Evolutionary conservation across 2,329 filamentous ascomycete genomes (phyloP).

Genomic region (Penicillium psychrosexuale): DNA sequence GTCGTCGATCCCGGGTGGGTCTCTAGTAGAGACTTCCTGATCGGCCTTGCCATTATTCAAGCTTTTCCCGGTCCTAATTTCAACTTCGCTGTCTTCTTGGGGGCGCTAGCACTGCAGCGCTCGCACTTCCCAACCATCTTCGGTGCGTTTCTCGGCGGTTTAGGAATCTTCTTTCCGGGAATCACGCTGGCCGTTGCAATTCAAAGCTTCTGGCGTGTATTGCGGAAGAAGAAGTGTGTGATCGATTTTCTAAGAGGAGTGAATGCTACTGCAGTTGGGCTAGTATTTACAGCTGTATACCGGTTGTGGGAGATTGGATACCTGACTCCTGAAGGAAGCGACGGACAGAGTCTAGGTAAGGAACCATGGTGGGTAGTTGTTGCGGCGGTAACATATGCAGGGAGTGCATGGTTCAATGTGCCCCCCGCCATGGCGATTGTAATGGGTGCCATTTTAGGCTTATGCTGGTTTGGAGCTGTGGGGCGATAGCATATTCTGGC

Average conservation of each 20-base stretch:
- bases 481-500: conserved; percentile 7
- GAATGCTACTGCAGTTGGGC: conserved; percentile 59
- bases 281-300: conserved; percentile 65
- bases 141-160: conserved; percentile 52
- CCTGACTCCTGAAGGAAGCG: conserved; percentile 49
- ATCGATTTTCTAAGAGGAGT: conserved; percentile 53
- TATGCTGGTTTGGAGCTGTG: conserved; percentile 49
- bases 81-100: conserved; percentile 57
- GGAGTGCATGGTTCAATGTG: conserved; percentile 48
- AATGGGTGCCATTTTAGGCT: conserved; percentile 46
- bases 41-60: conserved; percentile 69
- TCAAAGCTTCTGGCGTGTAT: conserved; percentile 53
- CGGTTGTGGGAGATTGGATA: conserved; percentile 62
- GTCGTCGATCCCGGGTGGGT: conserved; percentile 70
- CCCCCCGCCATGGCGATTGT: conserved; percentile 46
- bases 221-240: conserved; percentile 49
- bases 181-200: conserved; percentile 34
- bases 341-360: conserved; percentile 53
- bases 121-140: conserved; percentile 32
- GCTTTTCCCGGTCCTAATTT: conserved; percentile 61
- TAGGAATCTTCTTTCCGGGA: conserved; percentile 44
- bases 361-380: conserved; percentile 67
- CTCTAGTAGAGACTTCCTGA: conserved; percentile 65
- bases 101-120: conserved; percentile 47
- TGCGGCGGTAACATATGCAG: conserved; percentile 50